Evolutionary conservation across 208 protist genomes (phyloP).

Genomic region (Tritrichomonas musculus): DNA sequence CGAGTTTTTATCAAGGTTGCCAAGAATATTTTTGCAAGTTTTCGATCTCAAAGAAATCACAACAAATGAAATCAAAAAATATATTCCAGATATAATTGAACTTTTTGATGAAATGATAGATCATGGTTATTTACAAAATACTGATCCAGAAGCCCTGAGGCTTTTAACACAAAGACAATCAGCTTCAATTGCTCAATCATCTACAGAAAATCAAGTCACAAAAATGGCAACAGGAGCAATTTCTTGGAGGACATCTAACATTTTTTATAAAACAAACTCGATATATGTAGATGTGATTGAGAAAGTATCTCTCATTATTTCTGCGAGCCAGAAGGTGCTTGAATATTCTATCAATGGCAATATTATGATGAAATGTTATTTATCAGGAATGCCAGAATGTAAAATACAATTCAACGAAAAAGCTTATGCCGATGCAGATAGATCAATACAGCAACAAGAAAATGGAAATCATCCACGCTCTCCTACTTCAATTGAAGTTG

Average conservation of each 20-base stretch:
- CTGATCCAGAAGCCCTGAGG: neutral
- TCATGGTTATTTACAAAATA: constrained; percentile 28
- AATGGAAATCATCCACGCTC: neutral
- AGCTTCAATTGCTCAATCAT: neutral
- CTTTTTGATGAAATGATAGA: constrained; percentile 34
- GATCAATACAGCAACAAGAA: neutral
- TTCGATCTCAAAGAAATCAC: neutral
- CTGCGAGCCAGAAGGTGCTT: constrained; percentile 55
- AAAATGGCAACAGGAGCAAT: constrained; percentile 3
- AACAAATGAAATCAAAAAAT: neutral
- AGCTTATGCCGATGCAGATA: constrained; percentile 35
- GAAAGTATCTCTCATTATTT: constrained; percentile 85
- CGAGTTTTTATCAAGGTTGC: neutral
- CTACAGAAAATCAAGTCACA: neutral
- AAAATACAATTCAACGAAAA: constrained; percentile 69
- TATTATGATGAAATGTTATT: constrained; percentile 85
- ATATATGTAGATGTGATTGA: constrained; percentile 96
- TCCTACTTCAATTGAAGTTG: constrained; percentile 60
- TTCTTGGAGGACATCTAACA: neutral
- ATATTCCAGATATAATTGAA: neutral
- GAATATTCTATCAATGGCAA: constrained; percentile 55
- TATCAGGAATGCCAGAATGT: constrained; percentile 96
- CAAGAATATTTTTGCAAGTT: neutral
- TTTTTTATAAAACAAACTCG: constrained; percentile 89
- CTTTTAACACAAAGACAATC: neutral